Conservation (phyloP, 2,329 filamentous ascomycete genomes). For the Incumbomyces delicatus region DNA sequence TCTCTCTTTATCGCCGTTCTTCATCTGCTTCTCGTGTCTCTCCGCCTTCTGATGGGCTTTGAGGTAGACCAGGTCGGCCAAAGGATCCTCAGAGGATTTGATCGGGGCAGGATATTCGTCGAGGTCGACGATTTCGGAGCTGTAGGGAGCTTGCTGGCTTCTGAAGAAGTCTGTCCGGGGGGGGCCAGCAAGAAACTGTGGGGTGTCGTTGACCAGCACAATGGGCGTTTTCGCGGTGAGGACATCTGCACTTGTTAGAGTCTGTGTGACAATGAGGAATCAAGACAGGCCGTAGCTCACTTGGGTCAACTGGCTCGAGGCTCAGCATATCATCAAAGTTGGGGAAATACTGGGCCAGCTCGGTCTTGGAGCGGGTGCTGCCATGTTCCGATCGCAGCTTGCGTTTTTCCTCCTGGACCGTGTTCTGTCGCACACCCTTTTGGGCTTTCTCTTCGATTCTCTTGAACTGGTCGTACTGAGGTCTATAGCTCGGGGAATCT, state of each 20-base stretch:
- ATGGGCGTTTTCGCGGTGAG: conserved; percentile 65
- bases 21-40: conserved; percentile 57
- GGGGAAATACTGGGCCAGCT: conserved; percentile 79
- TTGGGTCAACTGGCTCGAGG: conserved; percentile 66
- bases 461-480: conserved; percentile 21
- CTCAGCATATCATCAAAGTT: conserved; percentile 93
- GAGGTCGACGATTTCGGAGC: conserved; percentile 36
- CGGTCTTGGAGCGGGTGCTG: conserved; percentile 77
- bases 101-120: conserved; percentile 21
- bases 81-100: conserved; percentile 40
- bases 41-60: conserved; percentile 52
- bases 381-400: conserved; percentile 78
- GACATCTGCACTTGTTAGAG: conserved; percentile 46
- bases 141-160: conserved; percentile 29
- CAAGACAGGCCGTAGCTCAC: conserved; percentile 38
- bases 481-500: conserved; percentile 15
- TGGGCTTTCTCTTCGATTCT: conserved; percentile 20
- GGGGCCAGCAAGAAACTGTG: conserved; percentile 12
- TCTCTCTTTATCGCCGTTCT: conserved; percentile 57
- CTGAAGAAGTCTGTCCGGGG: conserved; percentile 21
- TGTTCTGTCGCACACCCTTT: conserved; percentile 12
- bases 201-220: conserved; percentile 54
- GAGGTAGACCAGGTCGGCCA: conserved; percentile 47
- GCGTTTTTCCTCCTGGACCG: conserved; percentile 48
- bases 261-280: conserved; percentile 11